Evolutionary conservation across 371 early-diverging fungal genomes (phyloP).

Genomic region (Ordospora colligata): DNA sequence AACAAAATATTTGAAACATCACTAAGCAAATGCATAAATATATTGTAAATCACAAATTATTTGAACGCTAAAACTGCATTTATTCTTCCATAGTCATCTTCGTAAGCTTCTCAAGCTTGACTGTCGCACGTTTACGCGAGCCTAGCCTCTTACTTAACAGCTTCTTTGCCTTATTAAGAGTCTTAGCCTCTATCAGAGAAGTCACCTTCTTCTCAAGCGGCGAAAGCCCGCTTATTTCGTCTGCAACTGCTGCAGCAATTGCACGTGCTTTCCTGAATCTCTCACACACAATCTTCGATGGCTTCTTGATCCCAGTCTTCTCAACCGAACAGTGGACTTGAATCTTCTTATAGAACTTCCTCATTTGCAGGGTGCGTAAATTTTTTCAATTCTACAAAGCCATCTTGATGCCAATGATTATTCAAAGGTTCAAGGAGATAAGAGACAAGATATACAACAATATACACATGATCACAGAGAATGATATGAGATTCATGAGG

Average conservation of each 20-base stretch:
- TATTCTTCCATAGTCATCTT: conserved; percentile 31
- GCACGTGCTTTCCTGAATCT: background rate
- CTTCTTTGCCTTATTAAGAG: conserved; percentile 58
- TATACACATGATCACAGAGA: background rate
- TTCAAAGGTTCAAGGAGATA: conserved; percentile 38
- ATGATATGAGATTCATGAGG: conserved; percentile 22
- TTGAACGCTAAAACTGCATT: background rate
- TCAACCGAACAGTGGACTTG: conserved; percentile 3
- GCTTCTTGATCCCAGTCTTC: conserved; percentile 8
- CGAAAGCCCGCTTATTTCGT: conserved; percentile 58
- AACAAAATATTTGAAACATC: background rate
- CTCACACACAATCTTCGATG: conserved; percentile 11
- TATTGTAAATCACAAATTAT: too few species aligned
- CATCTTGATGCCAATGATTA: conserved; percentile 2
- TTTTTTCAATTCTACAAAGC: conserved; percentile 9
- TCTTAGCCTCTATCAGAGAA: conserved; percentile 56
- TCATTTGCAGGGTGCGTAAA: conserved; percentile 10
- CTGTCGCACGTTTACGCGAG: conserved; percentile 49
- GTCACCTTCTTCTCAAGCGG: conserved; percentile 62
- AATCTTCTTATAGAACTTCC: background rate
- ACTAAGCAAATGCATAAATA: background rate
- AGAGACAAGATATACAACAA: conserved; percentile 24
- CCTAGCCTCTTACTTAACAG: conserved; percentile 61
- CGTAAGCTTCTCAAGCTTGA: conserved; percentile 48
- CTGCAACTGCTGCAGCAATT: conserved; percentile 55